Conservation (phyloP, 108 stramenopile species). For the Skeletonema potamos region DNA sequence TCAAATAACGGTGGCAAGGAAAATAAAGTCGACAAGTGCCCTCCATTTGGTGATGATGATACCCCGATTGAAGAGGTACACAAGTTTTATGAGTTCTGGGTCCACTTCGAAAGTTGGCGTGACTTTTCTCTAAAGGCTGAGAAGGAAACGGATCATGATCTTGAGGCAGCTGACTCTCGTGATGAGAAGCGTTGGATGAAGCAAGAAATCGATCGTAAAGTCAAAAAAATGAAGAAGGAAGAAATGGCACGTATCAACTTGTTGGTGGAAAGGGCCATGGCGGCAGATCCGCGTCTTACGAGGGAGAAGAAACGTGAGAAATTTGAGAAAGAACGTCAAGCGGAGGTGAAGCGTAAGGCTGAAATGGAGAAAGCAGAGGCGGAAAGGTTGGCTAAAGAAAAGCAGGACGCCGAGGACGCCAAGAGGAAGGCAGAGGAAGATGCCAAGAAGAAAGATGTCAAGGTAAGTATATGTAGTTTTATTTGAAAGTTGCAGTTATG, state of each 20-base stretch:
- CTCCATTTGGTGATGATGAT: conserved; percentile 84
- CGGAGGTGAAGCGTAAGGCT: conserved; percentile 42
- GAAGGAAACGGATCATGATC: conserved; percentile 81
- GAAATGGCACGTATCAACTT: conserved; percentile 88
- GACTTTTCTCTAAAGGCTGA: conserved; percentile 89
- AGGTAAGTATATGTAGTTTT: conserved; percentile 27
- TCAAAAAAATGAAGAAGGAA: conserved; percentile 92
- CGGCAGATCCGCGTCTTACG: conserved; percentile 88
- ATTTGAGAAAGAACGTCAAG: conserved; percentile 58
- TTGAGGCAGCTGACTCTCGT: conserved; percentile 88
- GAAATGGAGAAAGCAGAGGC: conserved; percentile 55
- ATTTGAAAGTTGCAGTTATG: too few species aligned
- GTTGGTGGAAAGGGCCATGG: conserved; percentile 94
- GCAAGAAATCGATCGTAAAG: conserved; percentile 92
- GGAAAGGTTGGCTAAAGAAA: conserved; percentile 52
- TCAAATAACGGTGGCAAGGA: conserved; percentile 20
- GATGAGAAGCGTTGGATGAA: conserved; percentile 98
- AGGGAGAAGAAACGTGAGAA: conserved; percentile 57
- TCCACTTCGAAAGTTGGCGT: conserved; percentile 93
- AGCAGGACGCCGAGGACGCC: conserved; percentile 41
- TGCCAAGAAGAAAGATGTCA: conserved; percentile 27
- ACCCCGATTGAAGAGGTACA: conserved; percentile 88
- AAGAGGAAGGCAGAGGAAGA: conserved; percentile 57
- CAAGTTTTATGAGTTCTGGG: conserved; percentile 97
- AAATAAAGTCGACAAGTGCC: conserved; percentile 46